Conservation (phyloP, 2,329 filamentous ascomycete species). For the Fusarium robinianum region DNA sequence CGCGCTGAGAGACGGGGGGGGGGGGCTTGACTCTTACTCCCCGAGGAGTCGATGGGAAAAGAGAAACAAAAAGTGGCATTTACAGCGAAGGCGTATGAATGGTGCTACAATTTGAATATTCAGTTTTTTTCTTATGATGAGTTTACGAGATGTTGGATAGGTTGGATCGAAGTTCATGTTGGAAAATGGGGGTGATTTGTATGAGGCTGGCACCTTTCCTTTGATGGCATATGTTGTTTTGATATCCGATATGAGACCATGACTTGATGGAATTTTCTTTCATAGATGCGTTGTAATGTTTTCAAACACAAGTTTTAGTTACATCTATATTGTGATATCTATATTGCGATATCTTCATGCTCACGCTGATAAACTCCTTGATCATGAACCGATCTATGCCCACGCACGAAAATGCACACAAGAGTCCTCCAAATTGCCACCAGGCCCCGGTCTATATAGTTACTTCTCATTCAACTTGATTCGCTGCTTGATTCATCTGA, state of each 20-base stretch:
- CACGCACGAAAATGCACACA: too few relatives aligned
- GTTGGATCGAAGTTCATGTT: neutral
- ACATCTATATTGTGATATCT: constrained; percentile 2
- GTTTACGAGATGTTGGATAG: constrained; percentile 2
- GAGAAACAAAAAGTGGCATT: neutral
- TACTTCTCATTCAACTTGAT: constrained; percentile 3
- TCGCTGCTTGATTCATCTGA: constrained; percentile 19
- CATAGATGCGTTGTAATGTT: too few relatives aligned
- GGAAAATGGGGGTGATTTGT: neutral
- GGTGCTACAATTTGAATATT: too few relatives aligned
- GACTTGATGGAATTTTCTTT: too few relatives aligned
- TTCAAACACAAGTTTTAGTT: too few relatives aligned
- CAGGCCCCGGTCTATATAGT: too few relatives aligned
- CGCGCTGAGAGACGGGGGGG: too few relatives aligned
- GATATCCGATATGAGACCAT: constrained; percentile 9
- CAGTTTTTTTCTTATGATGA: neutral
- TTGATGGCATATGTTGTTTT: too few relatives aligned
- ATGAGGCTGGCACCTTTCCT: constrained; percentile 8
- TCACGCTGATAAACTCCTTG: constrained; percentile 14
- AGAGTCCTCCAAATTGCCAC: too few relatives aligned
- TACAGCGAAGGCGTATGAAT: neutral
- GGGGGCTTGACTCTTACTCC: too few relatives aligned
- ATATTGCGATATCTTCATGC: constrained; percentile 4
- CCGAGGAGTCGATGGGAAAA: neutral
- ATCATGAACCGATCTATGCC: constrained; percentile 11